Percentiles rank a stretch among this genome's conserved stretches.
phyloP scores from a whole-genome alignment of 2,329 filamentous ascomycete genomes.

The Orbilia brochopaga region DNA sequence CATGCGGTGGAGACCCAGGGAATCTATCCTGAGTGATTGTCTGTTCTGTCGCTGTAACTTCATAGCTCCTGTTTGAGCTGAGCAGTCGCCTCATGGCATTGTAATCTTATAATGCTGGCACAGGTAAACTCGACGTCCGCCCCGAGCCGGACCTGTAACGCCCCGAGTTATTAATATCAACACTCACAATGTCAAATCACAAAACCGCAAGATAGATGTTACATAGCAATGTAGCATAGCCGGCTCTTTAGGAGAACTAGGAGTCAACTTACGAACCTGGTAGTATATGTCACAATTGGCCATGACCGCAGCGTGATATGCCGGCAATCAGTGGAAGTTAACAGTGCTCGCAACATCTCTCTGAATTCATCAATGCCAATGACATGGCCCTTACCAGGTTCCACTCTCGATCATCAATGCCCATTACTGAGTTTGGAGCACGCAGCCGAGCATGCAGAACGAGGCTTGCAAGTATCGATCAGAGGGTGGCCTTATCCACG shows the following conservation, averaged over 20 bases:
- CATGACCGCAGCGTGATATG: no score
- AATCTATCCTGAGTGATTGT: background rate
- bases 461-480: constrained; percentile 16
- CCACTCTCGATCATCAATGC: constrained; percentile 18
- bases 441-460: constrained; percentile 27
- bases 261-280: no score
- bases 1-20: background rate
- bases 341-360: no score
- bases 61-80: background rate
- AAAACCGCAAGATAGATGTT: no score
- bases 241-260: no score
- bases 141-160: constrained; percentile 8
- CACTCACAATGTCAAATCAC: background rate
- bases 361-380: background rate
- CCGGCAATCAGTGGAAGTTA: no score
- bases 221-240: no score
- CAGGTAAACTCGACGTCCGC: constrained; percentile 24
- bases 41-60: constrained; percentile 1
- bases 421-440: constrained; percentile 23
- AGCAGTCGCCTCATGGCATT: background rate
- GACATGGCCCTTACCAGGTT: background rate
- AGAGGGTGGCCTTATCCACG: constrained; percentile 8
- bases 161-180: background rate
- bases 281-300: no score
- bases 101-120: constrained; percentile 8